These are phyloP conservation scores for Hanseniaspora lachancei DNA, from an alignment of 805 yeast species.

Conservation along the genomic window DNA sequence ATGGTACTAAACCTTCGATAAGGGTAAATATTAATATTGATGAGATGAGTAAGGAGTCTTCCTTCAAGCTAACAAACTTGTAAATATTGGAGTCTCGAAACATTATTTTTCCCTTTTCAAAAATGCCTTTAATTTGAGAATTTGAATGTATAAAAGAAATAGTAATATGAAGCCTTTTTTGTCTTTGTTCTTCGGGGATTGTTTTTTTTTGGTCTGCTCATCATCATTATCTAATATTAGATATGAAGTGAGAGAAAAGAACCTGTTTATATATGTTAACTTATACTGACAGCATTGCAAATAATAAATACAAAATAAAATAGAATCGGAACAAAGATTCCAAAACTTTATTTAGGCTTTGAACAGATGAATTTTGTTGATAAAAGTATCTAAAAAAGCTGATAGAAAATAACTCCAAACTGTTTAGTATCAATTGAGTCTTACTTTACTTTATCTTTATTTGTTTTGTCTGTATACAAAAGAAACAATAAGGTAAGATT, in stretches of 20 bases:
- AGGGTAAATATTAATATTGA: constrained; percentile 32
- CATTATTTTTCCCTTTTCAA: background rate
- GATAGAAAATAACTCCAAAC: too few species aligned
- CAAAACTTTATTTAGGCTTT: background rate
- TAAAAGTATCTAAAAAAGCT: too few species aligned
- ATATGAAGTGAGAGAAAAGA: too few species aligned
- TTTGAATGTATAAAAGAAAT: too few species aligned
- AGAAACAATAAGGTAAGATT: background rate
- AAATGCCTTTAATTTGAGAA: too few species aligned
- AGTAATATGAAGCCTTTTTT: background rate
- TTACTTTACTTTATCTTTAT: too few species aligned
- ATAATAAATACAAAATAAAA: background rate
- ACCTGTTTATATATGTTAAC: too few species aligned
- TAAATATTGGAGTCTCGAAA: constrained; percentile 16
- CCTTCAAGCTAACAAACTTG: constrained; percentile 16
- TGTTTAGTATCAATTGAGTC: too few species aligned
- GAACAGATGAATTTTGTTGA: background rate
- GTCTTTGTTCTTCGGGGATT: too few species aligned
- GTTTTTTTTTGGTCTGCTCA: too few species aligned
- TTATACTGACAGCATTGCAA: too few species aligned
- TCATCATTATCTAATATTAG: too few species aligned
- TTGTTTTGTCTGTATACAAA: background rate
- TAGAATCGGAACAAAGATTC: background rate
- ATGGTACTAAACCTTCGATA: constrained; percentile 44
- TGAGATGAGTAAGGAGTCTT: constrained; percentile 21